Base-by-base conservation (phyloP, 805 yeast genomes). In the Suhomyces sp. region DNA sequence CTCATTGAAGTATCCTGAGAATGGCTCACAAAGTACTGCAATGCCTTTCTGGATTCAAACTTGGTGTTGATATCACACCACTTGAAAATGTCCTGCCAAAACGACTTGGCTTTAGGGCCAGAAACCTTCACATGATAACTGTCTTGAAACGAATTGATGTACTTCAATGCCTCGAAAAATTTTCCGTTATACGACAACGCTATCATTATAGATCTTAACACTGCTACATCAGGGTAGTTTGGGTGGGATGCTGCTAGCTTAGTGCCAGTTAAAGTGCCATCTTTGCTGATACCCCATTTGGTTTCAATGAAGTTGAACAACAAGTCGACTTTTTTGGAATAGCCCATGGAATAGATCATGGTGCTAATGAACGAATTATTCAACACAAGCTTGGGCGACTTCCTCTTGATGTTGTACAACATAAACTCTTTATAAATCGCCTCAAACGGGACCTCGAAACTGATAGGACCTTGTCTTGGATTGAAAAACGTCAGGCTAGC, bases 41-140 rank as follows among this genome's bases (percentile, higher is more conserved):
- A 60, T 17, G 71, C 71, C 15, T 60, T 55, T 21, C 57, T 52
- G 31, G 66, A 64, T 9, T 63, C 60, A 53, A 49, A 73, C 43
- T 60, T 59, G 21, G 77, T 71, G n/a, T 66, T 53, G 31, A 62
- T 53, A 49, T 73, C 71, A 49, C 71, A 64, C 77, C 77, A 73
- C 47, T 62, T 63, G 57, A 75, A 67, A 2, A 72, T 47, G 43
- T 59, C 62, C 51, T 66, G 72, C 78, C 78, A 75, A 51, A 75
- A 67, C 2, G 57, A 47, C 51, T 60, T 60, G 25, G 71, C 50
- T 7, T 49, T 43, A 3, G 40, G 31, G 3, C 50, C 43, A 12
- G 57, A 51, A 22, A 67, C 52, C 39, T 65, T 63, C 21, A 68
- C 49, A 1, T 55, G 53, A 49, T 69, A 75, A 31, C 57, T 50